These are phyloP conservation scores for Blastobotrys arbuscula DNA, from an alignment of 1,139 yeast species.

Conservation along the genomic window DNA sequence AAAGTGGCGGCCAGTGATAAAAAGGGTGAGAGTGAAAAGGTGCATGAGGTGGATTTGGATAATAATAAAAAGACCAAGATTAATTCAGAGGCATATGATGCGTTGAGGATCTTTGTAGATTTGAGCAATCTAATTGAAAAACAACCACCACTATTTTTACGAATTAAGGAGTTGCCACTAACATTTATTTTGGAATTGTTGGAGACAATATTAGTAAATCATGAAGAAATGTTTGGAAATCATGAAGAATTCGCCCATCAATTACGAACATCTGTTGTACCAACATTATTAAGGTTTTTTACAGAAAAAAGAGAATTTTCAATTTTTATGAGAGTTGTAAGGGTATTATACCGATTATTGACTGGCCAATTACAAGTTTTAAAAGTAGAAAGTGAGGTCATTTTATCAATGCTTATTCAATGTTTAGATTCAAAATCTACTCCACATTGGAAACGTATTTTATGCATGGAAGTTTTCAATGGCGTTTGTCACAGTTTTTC, in stretches of 20 bases:
- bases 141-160: slow-evolving; percentile 48
- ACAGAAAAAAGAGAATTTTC: slow-evolving; percentile 61
- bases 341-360: slow-evolving; percentile 60
- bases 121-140: slow-evolving; percentile 63
- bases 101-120: slow-evolving; percentile 62
- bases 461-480: slow-evolving; percentile 67
- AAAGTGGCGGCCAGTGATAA: slow-evolving; percentile 44
- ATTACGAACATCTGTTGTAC: slow-evolving; percentile 63
- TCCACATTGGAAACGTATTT: slow-evolving; percentile 63
- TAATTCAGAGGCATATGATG: slow-evolving; percentile 58
- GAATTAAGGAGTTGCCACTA: slow-evolving; percentile 52
- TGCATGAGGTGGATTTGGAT: slow-evolving; percentile 34
- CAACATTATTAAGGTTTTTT: slow-evolving; percentile 63
- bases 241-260: slow-evolving; percentile 63
- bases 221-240: slow-evolving; percentile 47
- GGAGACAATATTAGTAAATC: slow-evolving; percentile 62
- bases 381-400: slow-evolving; percentile 74
- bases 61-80: slow-evolving; percentile 42
- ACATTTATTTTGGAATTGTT: slow-evolving; percentile 74
- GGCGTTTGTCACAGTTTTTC: slow-evolving; percentile 46
- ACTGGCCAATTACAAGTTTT: slow-evolving; percentile 55
- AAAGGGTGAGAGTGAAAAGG: slow-evolving; percentile 1
- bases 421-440: slow-evolving; percentile 47
- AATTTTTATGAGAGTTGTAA: slow-evolving; percentile 62
- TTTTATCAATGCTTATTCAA: slow-evolving; percentile 68